Evolutionary conservation across 768 basidiomycete species (phyloP).

Genomic region (Rhodotorula babjevae): DNA sequence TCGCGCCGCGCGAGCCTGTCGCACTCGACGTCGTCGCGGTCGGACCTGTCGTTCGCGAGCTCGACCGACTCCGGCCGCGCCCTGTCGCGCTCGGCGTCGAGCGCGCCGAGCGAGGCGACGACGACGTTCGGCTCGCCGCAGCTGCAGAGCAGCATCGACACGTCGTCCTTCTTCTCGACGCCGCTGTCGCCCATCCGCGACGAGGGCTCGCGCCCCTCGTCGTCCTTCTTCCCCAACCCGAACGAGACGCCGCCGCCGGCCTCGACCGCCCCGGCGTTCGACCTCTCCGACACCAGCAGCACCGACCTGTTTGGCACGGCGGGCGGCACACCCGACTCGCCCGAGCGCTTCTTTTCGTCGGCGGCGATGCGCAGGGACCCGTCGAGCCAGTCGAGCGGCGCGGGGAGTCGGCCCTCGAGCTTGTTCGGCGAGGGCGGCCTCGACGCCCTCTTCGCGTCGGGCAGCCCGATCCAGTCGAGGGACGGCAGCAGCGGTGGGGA

Average conservation of each 20-base stretch:
- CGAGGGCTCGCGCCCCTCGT: conserved; percentile 11
- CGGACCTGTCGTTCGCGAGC: conserved; percentile 3
- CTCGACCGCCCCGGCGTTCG: conserved; percentile 1
- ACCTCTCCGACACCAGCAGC: not conserved
- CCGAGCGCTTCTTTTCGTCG: conserved; percentile 11
- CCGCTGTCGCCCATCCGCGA: conserved; percentile 24
- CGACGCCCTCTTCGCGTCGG: not conserved
- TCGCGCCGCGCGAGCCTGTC: not conserved
- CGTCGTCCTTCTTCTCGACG: conserved; percentile 24
- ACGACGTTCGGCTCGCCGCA: conserved; percentile 1
- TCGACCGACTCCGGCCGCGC: conserved; percentile 4
- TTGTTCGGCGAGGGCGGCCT: conserved; percentile 22
- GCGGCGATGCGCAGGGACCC: conserved; percentile 2
- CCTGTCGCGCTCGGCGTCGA: not conserved
- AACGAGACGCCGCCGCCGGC: not conserved
- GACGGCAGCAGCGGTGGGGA: not conserved
- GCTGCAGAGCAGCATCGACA: conserved; percentile 21
- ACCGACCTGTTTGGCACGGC: not conserved
- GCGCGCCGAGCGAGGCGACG: not conserved
- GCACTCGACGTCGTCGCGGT: conserved; percentile 10
- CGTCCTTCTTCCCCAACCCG: conserved; percentile 24
- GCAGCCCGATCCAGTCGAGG: conserved; percentile 1
- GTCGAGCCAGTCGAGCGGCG: conserved; percentile 4
- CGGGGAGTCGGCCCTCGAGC: conserved; percentile 9
- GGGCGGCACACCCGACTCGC: conserved; percentile 2